phyloP scores from a whole-genome alignment of 352 stramenopile genomes.

The Pythium vanterpoolii region DNA sequence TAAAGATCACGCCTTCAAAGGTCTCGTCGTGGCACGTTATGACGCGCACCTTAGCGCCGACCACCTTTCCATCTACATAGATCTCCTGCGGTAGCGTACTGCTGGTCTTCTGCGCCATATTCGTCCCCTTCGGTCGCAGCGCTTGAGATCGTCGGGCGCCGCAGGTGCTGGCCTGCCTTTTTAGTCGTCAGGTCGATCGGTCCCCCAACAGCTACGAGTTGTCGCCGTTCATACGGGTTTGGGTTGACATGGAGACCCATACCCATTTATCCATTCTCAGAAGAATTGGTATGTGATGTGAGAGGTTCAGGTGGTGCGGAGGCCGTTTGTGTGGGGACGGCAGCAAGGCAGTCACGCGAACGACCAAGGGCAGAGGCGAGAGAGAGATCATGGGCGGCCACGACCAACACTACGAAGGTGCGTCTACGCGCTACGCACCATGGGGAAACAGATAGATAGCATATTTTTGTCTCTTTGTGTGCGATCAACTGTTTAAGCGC shows the following conservation, averaged over 20 bases:
- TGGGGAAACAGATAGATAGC: too few relatives aligned
- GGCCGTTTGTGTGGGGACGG: constrained; percentile 14
- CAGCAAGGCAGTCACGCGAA: constrained; percentile 12
- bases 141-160: constrained; percentile 4
- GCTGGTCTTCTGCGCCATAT: constrained; percentile 5
- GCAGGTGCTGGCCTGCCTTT: background rate
- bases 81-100: constrained; percentile 50
- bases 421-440: too few relatives aligned
- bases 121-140: background rate
- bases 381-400: constrained; percentile 60
- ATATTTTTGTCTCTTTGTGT: background rate
- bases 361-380: constrained; percentile 8
- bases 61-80: constrained; percentile 51
- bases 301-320: constrained; percentile 23
- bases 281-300: background rate
- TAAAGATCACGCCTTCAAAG: constrained; percentile 77
- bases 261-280: background rate
- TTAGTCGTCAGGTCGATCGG: background rate
- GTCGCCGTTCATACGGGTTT: background rate
- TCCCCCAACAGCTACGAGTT: constrained; percentile 2
- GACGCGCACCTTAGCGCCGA: constrained; percentile 66
- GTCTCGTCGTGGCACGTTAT: constrained; percentile 40
- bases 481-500: background rate
- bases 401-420: constrained; percentile 69
- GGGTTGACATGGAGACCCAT: background rate